phyloP scores from a whole-genome alignment of 163 green algal species.

The Chloromonas sp. region DNA sequence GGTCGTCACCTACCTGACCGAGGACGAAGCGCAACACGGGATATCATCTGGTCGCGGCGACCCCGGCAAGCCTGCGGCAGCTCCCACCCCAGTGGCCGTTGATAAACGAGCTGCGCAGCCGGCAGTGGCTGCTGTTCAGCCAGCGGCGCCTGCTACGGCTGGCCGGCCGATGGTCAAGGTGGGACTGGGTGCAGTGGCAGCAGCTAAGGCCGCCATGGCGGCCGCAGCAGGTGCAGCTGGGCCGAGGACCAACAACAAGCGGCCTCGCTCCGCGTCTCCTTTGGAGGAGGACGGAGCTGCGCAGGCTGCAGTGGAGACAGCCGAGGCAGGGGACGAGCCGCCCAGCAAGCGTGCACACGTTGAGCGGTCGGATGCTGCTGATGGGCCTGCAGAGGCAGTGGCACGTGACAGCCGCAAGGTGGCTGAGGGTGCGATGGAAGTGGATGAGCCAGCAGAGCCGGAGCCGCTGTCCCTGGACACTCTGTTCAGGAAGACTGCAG shows the following conservation, averaged over 20 bases:
- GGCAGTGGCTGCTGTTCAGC: slow-evolving; percentile 4
- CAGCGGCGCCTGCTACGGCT: slow-evolving; percentile 1
- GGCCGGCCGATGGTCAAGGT: not conserved
- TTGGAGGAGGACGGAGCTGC: not conserved
- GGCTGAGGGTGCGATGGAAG: not conserved
- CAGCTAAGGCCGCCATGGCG: not conserved
- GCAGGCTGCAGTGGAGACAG: not conserved
- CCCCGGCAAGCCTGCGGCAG: slow-evolving; percentile 1
- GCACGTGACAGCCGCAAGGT: not conserved
- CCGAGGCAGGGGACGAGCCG: not conserved
- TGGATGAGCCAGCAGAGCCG: not conserved
- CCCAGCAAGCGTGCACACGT: not conserved
- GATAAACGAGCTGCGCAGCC: not conserved
- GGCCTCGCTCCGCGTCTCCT: not conserved
- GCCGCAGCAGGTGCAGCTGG: not conserved
- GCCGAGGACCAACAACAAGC: not conserved
- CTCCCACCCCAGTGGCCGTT: not conserved
- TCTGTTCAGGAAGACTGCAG: slow-evolving; percentile 70
- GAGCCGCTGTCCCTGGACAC: slow-evolving; percentile 45
- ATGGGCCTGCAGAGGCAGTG: not conserved
- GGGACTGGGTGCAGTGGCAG: not conserved
- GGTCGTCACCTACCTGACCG: slow-evolving; percentile 38
- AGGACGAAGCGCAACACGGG: slow-evolving; percentile 45
- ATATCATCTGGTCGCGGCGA: slow-evolving; percentile 22
- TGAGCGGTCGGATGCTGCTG: not conserved